Base-by-base conservation (phyloP, 495 filamentous ascomycete species). In the Sordaria brevicollis region DNA sequence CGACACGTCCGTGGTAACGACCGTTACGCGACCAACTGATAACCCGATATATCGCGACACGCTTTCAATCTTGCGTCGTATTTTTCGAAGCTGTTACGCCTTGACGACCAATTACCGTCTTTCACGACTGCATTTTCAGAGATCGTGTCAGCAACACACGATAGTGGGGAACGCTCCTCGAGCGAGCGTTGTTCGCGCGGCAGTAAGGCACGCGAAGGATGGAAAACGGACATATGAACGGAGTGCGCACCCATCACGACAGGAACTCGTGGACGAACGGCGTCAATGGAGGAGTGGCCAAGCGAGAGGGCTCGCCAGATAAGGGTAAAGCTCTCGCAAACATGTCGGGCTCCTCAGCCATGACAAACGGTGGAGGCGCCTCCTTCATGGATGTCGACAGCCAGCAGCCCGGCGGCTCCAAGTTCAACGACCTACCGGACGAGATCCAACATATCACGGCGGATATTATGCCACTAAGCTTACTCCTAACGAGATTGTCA, bases 401-500 rank as follows among this genome's bases (percentile, higher is more conserved):
- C 38, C 69, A 69, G 13, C 15, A 49, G 54, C 38, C 71, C 38
- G 69, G 73, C 39, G 35, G 67, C 36, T 74, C 79, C 21, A 77
- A 75, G 35, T 79, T 84, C 74, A 82, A 83, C 67, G 83, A 88
- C 33, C 81, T 87, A 1, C 89, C 90, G 0, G 92, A 92, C 37
- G 90, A 94, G 74, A 87, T 98, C 21, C 81, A 84, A 65, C 93
- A 96, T 71, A 91, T 97, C 69, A 91, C 91, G 0, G 80, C 89
- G 68, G 88, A 89, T 34, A 96, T 91, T 72, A 82, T 92, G 33
- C 89, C 91, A 4, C 82, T 97, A 34, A 84, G 86, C 17, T 83
- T 83, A 39, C 80, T 99, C 29, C 83, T 97, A 62, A 85, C 85
- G 67, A 87, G 95, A 68, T 85, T 94, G 13, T 89, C 89, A 35